Evolutionary conservation across 805 yeast species (phyloP).

Genomic region (Wickerhamiella australiensis): DNA sequence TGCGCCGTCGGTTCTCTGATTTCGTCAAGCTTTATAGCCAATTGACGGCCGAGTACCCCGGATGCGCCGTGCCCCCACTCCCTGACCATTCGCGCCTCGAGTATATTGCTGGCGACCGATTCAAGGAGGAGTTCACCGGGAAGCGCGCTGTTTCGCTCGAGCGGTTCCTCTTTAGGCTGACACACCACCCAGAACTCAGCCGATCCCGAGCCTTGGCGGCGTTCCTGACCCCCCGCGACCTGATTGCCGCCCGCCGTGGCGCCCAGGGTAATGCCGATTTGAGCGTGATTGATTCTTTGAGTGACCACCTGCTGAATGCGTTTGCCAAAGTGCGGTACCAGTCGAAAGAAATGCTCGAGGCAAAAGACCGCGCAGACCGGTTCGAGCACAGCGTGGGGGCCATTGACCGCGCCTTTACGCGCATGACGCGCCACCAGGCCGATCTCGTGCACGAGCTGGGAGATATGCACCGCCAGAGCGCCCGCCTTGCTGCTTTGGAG

Average conservation of each 20-base stretch:
- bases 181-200: slow-evolving; percentile 60
- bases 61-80: slow-evolving; percentile 79
- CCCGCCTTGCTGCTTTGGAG: slow-evolving; percentile 51
- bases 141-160: slow-evolving; percentile 72
- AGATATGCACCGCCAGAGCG: slow-evolving; percentile 57
- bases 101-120: slow-evolving; percentile 87
- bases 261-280: slow-evolving; percentile 19
- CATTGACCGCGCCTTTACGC: slow-evolving; percentile 65
- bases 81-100: slow-evolving; percentile 89
- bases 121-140: slow-evolving; percentile 69
- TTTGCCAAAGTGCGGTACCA: slow-evolving; percentile 61
- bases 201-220: slow-evolving; percentile 58
- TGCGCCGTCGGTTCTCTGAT: slow-evolving; percentile 78
- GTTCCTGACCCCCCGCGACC: slow-evolving; percentile 45
- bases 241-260: slow-evolving; percentile 1
- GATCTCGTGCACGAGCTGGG: slow-evolving; percentile 63
- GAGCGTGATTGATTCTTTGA: slow-evolving; percentile 61
- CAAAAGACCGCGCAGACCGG: slow-evolving; percentile 69
- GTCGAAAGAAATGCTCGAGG: slow-evolving; percentile 64
- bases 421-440: slow-evolving; percentile 58
- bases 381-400: slow-evolving; percentile 70
- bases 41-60: slow-evolving; percentile 66
- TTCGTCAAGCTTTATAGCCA: slow-evolving; percentile 68
- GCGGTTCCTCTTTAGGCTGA: slow-evolving; percentile 59
- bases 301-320: slow-evolving; percentile 90